These are phyloP conservation scores for Cutaneotrichosporon cavernicola DNA, from an alignment of 1,284 basidiomycete genomes.

Conservation along the genomic window DNA sequence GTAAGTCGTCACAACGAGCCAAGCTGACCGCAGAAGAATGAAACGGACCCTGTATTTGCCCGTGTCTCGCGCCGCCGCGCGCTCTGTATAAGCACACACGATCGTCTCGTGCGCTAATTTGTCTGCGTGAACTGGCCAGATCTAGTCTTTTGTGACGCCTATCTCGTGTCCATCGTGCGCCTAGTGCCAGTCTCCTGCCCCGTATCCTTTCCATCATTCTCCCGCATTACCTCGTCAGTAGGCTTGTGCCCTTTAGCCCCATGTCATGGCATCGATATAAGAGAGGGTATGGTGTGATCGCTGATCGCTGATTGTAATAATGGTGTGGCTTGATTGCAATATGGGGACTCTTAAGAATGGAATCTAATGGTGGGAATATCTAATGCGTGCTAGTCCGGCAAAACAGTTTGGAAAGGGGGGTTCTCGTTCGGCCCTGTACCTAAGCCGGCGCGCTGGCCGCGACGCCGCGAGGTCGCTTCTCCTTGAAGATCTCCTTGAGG, in stretches of 20 bases:
- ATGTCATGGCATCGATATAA: neutral
- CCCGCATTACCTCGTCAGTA: neutral
- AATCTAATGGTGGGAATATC: neutral
- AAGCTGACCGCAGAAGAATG: neutral
- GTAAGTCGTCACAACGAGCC: neutral
- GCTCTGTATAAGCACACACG: neutral
- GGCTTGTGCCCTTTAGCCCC: neutral
- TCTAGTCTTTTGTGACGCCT: neutral
- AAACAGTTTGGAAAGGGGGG: neutral
- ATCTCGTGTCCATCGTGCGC: neutral
- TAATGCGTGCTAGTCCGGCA: too few relatives aligned
- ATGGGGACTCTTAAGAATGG: neutral
- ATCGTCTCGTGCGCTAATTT: neutral
- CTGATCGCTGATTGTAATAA: too few relatives aligned
- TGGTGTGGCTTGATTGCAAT: neutral
- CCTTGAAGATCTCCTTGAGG: conserved; percentile 52
- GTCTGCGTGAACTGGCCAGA: neutral
- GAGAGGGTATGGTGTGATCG: neutral
- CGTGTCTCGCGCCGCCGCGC: neutral
- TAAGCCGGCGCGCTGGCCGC: conserved; percentile 1
- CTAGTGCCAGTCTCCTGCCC: neutral
- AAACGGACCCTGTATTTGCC: neutral
- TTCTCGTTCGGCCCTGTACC: neutral
- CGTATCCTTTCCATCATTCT: neutral
- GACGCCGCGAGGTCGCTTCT: conserved; percentile 32